Evolutionary conservation across 2,329 filamentous ascomycete species (phyloP), one percentile per base, ranked within the genome.

Genomic region (Colletotrichum nymphaeae): DNA sequence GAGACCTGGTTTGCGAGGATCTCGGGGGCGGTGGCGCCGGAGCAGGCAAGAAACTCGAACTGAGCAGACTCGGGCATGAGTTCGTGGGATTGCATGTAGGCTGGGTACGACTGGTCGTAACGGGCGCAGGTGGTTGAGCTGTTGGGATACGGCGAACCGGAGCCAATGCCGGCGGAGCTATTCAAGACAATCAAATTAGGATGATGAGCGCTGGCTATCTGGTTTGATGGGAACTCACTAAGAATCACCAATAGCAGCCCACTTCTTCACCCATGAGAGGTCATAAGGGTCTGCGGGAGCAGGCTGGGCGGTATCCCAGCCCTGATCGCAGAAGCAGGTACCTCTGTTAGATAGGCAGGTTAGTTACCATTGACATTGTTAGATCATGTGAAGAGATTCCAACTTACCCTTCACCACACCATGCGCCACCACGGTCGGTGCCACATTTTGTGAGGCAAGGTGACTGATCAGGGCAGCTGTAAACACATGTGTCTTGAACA

Each of bases 161-260:
- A 62, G 7, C 58, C 58, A 26, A 62, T 62, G 22, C 58, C 58
- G 2, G 58, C 58, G 8, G 58, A n/a, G 58, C 58, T 62, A 19
- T 24, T 5, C 5, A 5, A 3, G 1, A 26, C 24, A 11, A 2
- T 26, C 9, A 19, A 11, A 4, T 62, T 1, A 62, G 22, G 9
- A 19, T 5, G 26, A 7, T 16, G 16, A 19, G 7, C 11, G 14
- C 14, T 11, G 6, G 12, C 11, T 7, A 19, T 7, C 12, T 5
- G 11, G 9, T 4, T 32, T 11, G 4, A 19, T 16, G 24, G 16
- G 30, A 19, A 62, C 58, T 62, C 2, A 62, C 58, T 77, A 83
- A 70, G 81, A 83, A 72, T 84, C 82, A 12, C 82, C 82, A 14
- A 84, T 76, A 55, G 81, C 81, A 3, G 80, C 82, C 76, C 78